Evolutionary conservation across 2,329 filamentous ascomycete species (phyloP).

Genomic region (Tolypocladium guangdongense): DNA sequence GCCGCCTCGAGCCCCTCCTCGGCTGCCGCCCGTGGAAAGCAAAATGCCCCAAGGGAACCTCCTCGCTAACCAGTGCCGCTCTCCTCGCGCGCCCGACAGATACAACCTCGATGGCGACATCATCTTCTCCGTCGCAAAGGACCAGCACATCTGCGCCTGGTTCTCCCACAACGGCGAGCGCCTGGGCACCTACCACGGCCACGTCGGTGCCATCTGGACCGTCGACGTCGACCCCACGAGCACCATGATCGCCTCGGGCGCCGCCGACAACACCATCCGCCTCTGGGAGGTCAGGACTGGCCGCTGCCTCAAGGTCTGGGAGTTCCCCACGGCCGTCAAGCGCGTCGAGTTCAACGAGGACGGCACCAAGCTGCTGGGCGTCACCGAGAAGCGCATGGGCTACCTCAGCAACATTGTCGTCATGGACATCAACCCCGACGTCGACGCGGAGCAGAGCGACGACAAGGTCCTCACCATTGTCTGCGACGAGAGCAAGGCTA

Average conservation of each 20-base stretch:
- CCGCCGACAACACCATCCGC: conserved; percentile 95
- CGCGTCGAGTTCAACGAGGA: conserved; percentile 96
- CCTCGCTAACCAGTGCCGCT: neutral
- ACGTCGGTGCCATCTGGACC: conserved; percentile 97
- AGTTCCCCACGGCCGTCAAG: conserved; percentile 95
- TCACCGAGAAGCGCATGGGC: conserved; percentile 98
- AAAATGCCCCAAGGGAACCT: conserved; percentile 6
- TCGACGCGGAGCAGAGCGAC: conserved; percentile 71
- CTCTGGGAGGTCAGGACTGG: conserved; percentile 94
- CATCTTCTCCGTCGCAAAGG: conserved; percentile 91
- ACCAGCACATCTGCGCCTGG: conserved; percentile 95
- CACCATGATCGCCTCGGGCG: conserved; percentile 85
- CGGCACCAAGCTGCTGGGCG: conserved; percentile 77
- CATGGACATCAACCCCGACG: conserved; percentile 76
- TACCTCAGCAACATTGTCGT: conserved; percentile 91
- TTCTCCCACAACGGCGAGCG: conserved; percentile 96
- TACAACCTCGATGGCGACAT: conserved; percentile 94
- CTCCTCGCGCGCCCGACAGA: conserved; percentile 27
- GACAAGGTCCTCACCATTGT: conserved; percentile 81
- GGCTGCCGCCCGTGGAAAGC: conserved; percentile 6
- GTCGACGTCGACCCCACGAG: conserved; percentile 92
- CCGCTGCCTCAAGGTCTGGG: conserved; percentile 91
- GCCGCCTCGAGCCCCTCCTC: conserved; percentile 1
- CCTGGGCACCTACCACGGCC: conserved; percentile 90
- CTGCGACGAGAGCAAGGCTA: conserved; percentile 92